A percentile compares a stretch with the other conserved stretches of the same genome.
Conservation (phyloP, 108 stramenopile species). For the Nitzschia sp. region DNA sequence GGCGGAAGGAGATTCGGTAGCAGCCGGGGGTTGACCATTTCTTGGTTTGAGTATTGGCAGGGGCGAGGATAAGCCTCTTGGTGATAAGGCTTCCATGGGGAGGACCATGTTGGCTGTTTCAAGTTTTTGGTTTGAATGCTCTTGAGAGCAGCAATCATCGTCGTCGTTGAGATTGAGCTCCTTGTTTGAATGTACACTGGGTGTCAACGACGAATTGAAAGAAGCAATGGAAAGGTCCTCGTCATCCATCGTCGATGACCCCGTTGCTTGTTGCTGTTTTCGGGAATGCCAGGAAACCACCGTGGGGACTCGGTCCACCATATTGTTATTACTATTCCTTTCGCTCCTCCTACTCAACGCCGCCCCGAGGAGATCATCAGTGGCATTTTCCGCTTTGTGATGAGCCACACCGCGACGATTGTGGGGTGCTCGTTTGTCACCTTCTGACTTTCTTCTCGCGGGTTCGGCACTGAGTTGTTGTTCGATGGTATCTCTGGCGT, state of each 20-base stretch:
- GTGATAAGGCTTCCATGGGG: too few species aligned
- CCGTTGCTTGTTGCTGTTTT: neutral
- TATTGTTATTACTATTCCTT: neutral
- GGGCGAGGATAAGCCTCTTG: too few species aligned
- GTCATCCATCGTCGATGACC: neutral
- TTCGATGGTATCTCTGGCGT: neutral
- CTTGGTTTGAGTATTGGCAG: too few species aligned
- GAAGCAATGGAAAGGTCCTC: neutral
- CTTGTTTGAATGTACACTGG: too few species aligned
- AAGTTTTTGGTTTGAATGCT: too few species aligned
- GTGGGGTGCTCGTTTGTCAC: neutral
- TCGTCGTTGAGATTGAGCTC: too few species aligned
- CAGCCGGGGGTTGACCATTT: too few species aligned
- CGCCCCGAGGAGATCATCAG: too few species aligned
- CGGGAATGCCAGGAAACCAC: constrained; percentile 1
- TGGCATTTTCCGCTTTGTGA: neutral
- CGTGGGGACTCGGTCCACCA: constrained; percentile 3
- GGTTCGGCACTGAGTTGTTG: neutral
- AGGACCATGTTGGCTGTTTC: too few species aligned
- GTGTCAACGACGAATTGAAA: constrained; percentile 6
- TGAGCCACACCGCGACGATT: neutral
- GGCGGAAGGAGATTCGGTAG: too few species aligned
- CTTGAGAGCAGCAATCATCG: too few species aligned
- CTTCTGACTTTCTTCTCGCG: neutral
- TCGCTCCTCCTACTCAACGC: neutral